Evolutionary conservation across 768 basidiomycete species (phyloP).

Genomic region (Daedaleopsis sinensis): DNA sequence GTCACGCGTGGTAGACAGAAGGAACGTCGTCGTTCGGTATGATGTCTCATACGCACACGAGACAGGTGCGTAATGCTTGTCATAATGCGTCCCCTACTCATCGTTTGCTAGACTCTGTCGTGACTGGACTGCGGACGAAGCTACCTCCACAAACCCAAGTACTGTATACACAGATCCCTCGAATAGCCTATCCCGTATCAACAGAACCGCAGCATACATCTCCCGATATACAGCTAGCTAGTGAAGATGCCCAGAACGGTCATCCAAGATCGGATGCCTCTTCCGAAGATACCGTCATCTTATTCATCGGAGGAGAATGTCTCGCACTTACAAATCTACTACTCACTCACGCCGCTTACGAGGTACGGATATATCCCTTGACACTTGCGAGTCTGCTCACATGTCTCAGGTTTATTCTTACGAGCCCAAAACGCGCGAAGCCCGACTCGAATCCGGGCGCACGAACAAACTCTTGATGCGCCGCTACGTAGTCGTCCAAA

Average conservation of each 20-base stretch:
- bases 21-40: conserved; percentile 61
- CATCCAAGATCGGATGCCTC: not conserved
- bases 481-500: conserved; percentile 84
- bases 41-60: conserved; percentile 79
- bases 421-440: conserved; percentile 54
- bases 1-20: conserved; percentile 8
- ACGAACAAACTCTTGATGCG: conserved; percentile 89
- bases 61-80: conserved; percentile 50
- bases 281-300: conserved; percentile 38
- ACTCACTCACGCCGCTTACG: conserved; percentile 72
- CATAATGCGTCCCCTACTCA: not conserved
- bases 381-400: not conserved
- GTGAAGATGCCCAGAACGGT: not conserved
- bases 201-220: not conserved
- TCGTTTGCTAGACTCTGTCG: conserved; percentile 36
- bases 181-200: conserved; percentile 21
- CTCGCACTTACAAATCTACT: conserved; percentile 83
- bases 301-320: conserved; percentile 80
- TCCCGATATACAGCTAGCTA: not conserved
- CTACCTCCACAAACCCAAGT: conserved; percentile 34
- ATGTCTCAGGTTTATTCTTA: conserved; percentile 71
- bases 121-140: conserved; percentile 30
- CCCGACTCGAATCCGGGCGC: conserved; percentile 60
- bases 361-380: conserved; percentile 40
- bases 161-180: conserved; percentile 40